Evolutionary conservation across 176 grass and related monocot species (phyloP).

Genomic region (Triticum urartu): DNA sequence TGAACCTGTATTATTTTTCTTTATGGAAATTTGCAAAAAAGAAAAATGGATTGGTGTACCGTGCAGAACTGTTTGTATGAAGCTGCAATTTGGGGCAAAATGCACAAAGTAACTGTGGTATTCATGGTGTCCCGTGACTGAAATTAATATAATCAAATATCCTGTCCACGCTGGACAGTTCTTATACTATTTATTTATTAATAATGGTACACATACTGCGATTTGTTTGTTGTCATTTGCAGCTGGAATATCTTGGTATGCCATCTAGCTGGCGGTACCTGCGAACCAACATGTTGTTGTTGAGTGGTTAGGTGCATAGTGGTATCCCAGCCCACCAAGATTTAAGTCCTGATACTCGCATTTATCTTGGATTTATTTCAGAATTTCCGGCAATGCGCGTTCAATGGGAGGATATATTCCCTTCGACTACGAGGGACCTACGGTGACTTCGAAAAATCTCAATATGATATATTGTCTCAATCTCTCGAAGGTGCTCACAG

Average conservation of each 20-base stretch:
- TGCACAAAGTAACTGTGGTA: background rate
- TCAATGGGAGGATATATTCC: no score
- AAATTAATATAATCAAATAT: background rate
- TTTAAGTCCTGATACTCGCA: no score
- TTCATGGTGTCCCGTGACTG: background rate
- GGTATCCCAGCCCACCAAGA: no score
- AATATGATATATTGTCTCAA: no score
- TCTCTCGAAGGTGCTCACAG: no score
- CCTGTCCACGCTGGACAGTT: background rate
- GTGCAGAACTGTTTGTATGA: background rate
- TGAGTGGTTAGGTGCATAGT: no score
- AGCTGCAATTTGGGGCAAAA: background rate
- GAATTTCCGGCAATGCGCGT: no score
- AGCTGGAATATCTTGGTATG: slow-evolving; percentile 25
- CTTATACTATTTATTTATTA: background rate
- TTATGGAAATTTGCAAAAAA: no score
- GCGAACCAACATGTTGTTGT: no score
- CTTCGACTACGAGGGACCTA: no score
- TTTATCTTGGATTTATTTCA: no score
- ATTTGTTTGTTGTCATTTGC: background rate
- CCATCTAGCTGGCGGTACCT: background rate
- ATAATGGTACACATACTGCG: background rate
- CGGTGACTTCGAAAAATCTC: no score
- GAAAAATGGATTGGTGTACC: background rate
- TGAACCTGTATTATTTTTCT: background rate